Evolutionary conservation across 768 basidiomycete species (phyloP).

Genomic region (Amanita fuliginea): DNA sequence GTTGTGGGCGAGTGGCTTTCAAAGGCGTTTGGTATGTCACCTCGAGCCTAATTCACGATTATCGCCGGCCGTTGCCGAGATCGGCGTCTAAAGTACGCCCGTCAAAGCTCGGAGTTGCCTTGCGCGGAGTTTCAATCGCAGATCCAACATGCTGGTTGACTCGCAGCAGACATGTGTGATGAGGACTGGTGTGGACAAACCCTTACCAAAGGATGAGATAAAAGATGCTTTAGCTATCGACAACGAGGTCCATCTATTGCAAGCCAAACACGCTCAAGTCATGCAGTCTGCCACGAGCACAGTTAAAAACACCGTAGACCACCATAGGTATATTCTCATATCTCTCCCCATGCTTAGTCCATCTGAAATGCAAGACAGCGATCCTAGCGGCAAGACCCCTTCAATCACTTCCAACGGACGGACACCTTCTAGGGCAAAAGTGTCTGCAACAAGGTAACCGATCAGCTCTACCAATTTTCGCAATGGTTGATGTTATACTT

Average conservation of each 20-base stretch:
- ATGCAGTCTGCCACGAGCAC: conserved; percentile 2
- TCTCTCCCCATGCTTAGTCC: background rate
- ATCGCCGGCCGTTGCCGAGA: conserved; percentile 6
- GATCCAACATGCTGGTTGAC: background rate
- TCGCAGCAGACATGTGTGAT: too few relatives aligned
- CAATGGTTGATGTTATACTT: conserved; percentile 5
- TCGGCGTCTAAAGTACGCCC: conserved; percentile 1
- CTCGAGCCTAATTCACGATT: conserved; percentile 5
- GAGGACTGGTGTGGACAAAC: background rate
- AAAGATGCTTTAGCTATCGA: conserved; percentile 6
- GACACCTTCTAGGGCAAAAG: background rate
- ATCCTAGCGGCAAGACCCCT: background rate
- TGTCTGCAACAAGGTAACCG: background rate
- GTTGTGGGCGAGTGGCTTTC: conserved; percentile 5
- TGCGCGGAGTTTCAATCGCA: conserved; percentile 4
- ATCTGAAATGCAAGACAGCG: background rate
- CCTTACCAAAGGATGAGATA: background rate
- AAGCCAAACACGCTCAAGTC: conserved; percentile 1
- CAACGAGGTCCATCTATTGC: conserved; percentile 5
- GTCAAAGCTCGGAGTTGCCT: background rate
- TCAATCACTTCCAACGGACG: background rate
- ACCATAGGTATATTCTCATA: conserved; percentile 5
- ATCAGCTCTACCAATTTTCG: background rate
- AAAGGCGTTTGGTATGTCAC: conserved; percentile 5
- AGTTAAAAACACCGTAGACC: conserved; percentile 5